Evolutionary conservation across 2,329 filamentous ascomycete genomes (phyloP), one percentile per base, ranked within the genome.

Genomic region (Alternaria sp.): DNA sequence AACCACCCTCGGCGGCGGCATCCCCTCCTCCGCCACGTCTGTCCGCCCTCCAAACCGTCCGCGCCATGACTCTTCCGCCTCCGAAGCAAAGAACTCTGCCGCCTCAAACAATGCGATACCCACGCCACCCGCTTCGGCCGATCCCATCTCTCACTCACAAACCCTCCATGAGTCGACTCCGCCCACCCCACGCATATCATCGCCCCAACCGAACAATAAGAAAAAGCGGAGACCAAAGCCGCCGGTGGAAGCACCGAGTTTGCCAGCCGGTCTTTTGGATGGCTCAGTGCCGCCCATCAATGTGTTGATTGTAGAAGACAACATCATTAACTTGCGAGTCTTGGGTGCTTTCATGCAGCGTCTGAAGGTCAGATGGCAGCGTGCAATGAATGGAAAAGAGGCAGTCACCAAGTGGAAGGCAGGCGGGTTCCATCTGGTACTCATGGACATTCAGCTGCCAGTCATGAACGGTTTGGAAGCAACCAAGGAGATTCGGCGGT

Each of bases 361-460:
- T 53, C 86, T 99, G 54, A 97, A 97, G 76, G 96, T 99, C 7
- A 89, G 96, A 33, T 98, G 95, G 94, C 92, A 96, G 80, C 96
- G 93, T n/a, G 96, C 96, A 41, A 93, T 96, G 86, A 97, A 98
- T 78, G 96, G 96, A 23, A 89, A 90, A 67, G 95, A 97, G 69
- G 96, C 96, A 2, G 94, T 98, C 26, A 90, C 88, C 64, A 97
- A 97, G 81, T 99, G 96, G 95, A 90, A 92, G 59, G 87, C 87
- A 5, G 96, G 96, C 37, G 96, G 96, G 1, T 98, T 97, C 76
- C 96, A 99, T 82, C 83, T 99, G 68, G 96, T 99, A 15, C 84
- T 99, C 58, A 99, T 99, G 96, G 96, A 99, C 78, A 98, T 99
- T 70, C 96, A 98, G 78, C 86, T 99, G 61, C 96, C 96, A 5